Evolutionary conservation across 148 eudicot genomes (phyloP).

Genomic region (Vaccinium myrtillus): DNA sequence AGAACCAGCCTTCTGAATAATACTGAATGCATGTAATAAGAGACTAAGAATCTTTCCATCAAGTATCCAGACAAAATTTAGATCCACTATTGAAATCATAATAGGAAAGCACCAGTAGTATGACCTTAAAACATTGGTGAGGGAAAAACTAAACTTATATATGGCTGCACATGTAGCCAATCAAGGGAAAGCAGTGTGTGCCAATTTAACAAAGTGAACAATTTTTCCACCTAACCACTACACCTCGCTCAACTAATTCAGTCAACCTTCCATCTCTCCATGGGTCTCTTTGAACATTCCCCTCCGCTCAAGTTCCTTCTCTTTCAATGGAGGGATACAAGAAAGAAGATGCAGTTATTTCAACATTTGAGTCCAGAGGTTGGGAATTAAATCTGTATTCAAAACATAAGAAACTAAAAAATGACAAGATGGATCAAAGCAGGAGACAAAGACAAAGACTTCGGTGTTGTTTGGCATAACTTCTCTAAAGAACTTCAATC

Average conservation of each 20-base stretch:
- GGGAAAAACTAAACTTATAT: neutral
- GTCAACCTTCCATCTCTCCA: neutral
- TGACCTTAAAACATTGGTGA: neutral
- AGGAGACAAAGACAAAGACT: neutral
- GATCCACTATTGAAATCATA: neutral
- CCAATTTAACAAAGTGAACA: neutral
- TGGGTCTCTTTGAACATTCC: neutral
- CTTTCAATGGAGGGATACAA: neutral
- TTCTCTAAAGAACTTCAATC: neutral
- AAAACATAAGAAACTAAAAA: neutral
- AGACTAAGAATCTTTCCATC: neutral
- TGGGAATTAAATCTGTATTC: neutral
- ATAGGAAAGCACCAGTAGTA: neutral
- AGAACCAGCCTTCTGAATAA: conserved; percentile 81
- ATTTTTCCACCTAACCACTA: neutral
- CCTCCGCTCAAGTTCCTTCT: neutral
- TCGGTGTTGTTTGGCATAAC: neutral
- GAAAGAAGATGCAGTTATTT: neutral
- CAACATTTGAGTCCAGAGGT: too few relatives aligned
- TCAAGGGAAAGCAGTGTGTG: neutral
- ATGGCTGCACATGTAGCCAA: neutral
- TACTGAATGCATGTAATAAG: conserved; percentile 42
- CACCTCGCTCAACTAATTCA: neutral
- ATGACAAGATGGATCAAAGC: neutral
- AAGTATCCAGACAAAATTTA: neutral